Evolutionary conservation across 2,329 filamentous ascomycete species (phyloP), one percentile per base, ranked within the genome.

Genomic region (Endothia cerciana): DNA sequence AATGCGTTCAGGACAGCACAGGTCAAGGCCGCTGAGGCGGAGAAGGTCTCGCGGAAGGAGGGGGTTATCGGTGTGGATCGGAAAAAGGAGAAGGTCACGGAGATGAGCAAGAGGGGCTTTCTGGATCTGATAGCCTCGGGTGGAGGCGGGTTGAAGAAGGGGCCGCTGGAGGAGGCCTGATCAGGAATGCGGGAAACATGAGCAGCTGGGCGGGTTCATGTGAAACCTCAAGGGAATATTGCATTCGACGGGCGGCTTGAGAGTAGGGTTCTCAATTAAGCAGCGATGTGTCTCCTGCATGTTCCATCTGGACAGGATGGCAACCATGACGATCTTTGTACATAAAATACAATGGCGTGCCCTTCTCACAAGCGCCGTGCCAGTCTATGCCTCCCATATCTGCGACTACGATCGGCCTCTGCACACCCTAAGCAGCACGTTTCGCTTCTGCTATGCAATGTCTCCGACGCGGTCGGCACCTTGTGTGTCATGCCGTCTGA

Each of bases 91-190:
- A 93, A 91, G 81, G 84, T 97, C 62, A 95, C 92, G 70, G 94
- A 98, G 83, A 95, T 99, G 89, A 97, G 91, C 77, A 96, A 97
- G 81, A 92, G 97, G 80, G 94, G 94, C 0, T 99, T 98, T 80
- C 79, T 99, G 77, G 94, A 98, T 68, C 80, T 98, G 77, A 97
- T 99, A 75, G 86, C 87, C 4, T 85, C 84, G 2, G 86, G 87
- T 25, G 87, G 87, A 13, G 85, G 86, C 0, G 82, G 81, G 28
- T 70, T 87, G 71, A 89, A 87, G 73, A 87, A 86, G 78, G 82
- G 83, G 7, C 82, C 77, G 4, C 74, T 89, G 62, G 85, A 87
- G 73, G 85, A 88, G 75, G 85, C 85, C 41, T 85, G 73, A 78
- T 57, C 13, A 28, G 58, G 11, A 1, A 25, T 33, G 17, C 38